These are phyloP conservation scores for Musa acuminata DNA, from an alignment of 176 grass and related monocot species.

Conservation along the genomic window DNA sequence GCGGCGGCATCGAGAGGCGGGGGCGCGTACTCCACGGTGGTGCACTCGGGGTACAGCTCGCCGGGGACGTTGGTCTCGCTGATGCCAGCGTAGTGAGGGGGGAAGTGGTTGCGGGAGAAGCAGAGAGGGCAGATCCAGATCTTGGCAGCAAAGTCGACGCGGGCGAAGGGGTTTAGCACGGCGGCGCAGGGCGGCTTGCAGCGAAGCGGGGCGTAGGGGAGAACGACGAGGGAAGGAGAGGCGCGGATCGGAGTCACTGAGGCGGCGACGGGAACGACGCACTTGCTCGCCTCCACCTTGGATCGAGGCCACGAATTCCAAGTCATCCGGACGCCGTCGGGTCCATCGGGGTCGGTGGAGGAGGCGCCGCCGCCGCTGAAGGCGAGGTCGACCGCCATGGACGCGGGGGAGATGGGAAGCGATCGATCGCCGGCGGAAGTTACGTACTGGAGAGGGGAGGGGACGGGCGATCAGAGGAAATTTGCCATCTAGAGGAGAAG, in stretches of 20 bases:
- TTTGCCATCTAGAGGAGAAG: neutral
- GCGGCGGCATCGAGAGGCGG: slow-evolving; percentile 23
- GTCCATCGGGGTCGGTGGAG: slow-evolving; percentile 50
- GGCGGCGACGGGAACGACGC: slow-evolving; percentile 76
- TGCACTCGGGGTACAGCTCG: slow-evolving; percentile 78
- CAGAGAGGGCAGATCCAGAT: slow-evolving; percentile 99
- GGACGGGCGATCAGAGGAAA: neutral
- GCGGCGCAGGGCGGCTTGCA: slow-evolving; percentile 86
- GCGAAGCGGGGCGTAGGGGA: slow-evolving; percentile 67
- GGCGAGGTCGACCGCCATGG: slow-evolving; percentile 16
- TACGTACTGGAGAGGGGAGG: too few species aligned
- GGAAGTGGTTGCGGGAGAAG: slow-evolving; percentile 92
- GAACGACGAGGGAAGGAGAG: slow-evolving; percentile 40
- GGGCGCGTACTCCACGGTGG: slow-evolving; percentile 70
- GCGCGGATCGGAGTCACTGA: slow-evolving; percentile 47
- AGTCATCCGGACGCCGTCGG: slow-evolving; percentile 72
- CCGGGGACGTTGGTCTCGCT: slow-evolving; percentile 74
- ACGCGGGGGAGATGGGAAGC: neutral
- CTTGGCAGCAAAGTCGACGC: slow-evolving; percentile 88
- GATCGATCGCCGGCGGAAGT: neutral
- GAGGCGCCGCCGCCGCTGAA: neutral
- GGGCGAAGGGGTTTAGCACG: slow-evolving; percentile 77
- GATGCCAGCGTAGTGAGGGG: slow-evolving; percentile 76
- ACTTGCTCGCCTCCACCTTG: slow-evolving; percentile 95
- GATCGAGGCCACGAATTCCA: slow-evolving; percentile 88